Percentiles rank a stretch among this genome's conserved stretches.
These are phyloP conservation scores for Calonectria pseudoreteaudii DNA, from an alignment of 2,329 filamentous ascomycete genomes.

Conservation along the genomic window DNA sequence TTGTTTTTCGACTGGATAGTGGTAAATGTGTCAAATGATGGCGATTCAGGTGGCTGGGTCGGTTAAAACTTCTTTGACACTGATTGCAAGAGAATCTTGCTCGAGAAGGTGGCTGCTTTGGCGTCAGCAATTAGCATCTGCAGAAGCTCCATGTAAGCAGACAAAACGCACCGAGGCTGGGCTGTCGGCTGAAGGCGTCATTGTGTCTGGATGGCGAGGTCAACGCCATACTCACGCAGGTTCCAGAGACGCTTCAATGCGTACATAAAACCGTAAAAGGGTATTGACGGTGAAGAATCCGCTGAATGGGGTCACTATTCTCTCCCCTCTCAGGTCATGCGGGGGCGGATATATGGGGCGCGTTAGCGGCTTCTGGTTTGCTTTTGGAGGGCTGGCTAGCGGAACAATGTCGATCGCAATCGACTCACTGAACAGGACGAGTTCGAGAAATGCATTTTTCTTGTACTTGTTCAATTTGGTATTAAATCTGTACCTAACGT, in stretches of 20 bases:
- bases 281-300: not conserved
- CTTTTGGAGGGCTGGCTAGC: no score
- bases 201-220: not conserved
- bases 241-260: not conserved
- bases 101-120: not conserved
- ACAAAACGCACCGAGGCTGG: not conserved
- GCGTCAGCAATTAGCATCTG: not conserved
- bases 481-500: not conserved
- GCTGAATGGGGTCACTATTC: not conserved
- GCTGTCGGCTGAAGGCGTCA: not conserved
- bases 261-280: not conserved
- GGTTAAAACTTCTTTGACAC: slow-evolving; percentile 39
- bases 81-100: slow-evolving; percentile 31
- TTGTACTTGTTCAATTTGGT: not conserved
- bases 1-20: slow-evolving; percentile 28
- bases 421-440: not conserved
- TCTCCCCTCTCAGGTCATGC: slow-evolving; percentile 11
- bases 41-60: slow-evolving; percentile 43
- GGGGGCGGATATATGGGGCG: slow-evolving; percentile 11
- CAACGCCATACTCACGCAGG: not conserved
- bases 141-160: not conserved
- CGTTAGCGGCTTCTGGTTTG: slow-evolving; percentile 5
- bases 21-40: slow-evolving; percentile 44
- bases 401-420: not conserved
- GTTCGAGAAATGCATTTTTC: not conserved